phyloP scores from a whole-genome alignment of 345 rosid species.

The Tarenaya hassleriana region DNA sequence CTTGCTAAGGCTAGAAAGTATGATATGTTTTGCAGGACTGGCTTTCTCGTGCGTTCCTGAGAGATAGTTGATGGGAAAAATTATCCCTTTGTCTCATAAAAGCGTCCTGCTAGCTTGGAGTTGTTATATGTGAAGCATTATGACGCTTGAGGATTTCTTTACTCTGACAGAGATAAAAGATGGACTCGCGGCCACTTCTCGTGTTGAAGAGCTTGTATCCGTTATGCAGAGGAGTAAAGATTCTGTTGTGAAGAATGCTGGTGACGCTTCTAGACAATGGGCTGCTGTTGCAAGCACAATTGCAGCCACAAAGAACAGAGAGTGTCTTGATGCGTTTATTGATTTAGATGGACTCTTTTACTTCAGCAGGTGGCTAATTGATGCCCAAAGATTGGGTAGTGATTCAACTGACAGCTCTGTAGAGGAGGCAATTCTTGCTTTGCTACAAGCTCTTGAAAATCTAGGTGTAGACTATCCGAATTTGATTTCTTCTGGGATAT shows the following conservation, averaged over 20 bases:
- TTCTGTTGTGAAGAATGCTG: slow-evolving; percentile 47
- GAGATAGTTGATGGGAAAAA: slow-evolving; percentile 32
- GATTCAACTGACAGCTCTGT: slow-evolving; percentile 43
- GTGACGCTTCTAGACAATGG: slow-evolving; percentile 87
- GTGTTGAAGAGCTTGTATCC: slow-evolving; percentile 68
- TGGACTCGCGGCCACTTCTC: slow-evolving; percentile 68
- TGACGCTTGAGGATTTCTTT: slow-evolving; percentile 94
- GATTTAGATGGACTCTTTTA: slow-evolving; percentile 73
- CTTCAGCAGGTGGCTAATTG: slow-evolving; percentile 70
- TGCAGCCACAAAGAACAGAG: slow-evolving; percentile 73
- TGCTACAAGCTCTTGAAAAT: slow-evolving; percentile 67
- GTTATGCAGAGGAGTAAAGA: slow-evolving; percentile 72
- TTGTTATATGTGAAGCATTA: slow-evolving; percentile 45
- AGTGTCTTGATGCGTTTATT: slow-evolving; percentile 83
- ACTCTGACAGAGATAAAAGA: slow-evolving; percentile 82
- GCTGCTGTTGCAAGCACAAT: slow-evolving; percentile 78
- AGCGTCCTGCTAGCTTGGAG: slow-evolving; percentile 31
- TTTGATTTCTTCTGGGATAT: slow-evolving; percentile 69
- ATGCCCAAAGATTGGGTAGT: slow-evolving; percentile 41
- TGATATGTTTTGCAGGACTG: slow-evolving; percentile 29
- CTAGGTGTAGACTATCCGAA: slow-evolving; percentile 55
- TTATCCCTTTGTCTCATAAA: slow-evolving; percentile 16
- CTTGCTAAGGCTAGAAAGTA: slow-evolving; percentile 3
- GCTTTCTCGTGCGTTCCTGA: slow-evolving; percentile 1
- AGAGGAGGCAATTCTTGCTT: slow-evolving; percentile 68